Evolutionary conservation across 805 yeast species (phyloP).

Genomic region (Candida argentea): DNA sequence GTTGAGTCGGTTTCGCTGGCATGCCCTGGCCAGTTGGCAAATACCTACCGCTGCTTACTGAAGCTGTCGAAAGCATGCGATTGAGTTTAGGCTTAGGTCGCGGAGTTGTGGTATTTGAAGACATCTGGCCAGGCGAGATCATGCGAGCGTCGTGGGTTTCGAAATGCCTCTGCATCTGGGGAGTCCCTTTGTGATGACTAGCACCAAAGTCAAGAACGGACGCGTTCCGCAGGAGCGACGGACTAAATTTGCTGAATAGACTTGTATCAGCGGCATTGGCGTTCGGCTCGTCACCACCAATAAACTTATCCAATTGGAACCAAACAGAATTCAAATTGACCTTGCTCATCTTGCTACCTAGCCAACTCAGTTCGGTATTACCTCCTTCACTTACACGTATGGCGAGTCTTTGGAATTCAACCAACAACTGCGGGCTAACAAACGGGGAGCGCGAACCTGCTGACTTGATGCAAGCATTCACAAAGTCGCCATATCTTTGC

Average conservation of each 20-base stretch:
- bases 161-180: too few relatives aligned
- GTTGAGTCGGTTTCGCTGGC: too few relatives aligned
- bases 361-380: conserved; percentile 55
- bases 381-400: conserved; percentile 37
- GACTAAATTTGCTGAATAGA: conserved; percentile 63
- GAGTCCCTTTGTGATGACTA: too few relatives aligned
- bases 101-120: conserved; percentile 7
- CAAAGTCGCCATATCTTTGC: conserved; percentile 49
- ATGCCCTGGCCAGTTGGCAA: too few relatives aligned
- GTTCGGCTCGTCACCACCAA: conserved; percentile 64
- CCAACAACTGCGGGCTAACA: conserved; percentile 12
- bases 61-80: too few relatives aligned
- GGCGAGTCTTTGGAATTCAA: conserved; percentile 27
- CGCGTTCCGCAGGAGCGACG: conserved; percentile 50
- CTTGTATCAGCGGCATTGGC: conserved; percentile 34
- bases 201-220: conserved; percentile 30
- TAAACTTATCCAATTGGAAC: conserved; percentile 83
- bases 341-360: conserved; percentile 43
- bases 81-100: too few relatives aligned
- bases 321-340: conserved; percentile 74
- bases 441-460: conserved; percentile 21
- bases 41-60: too few relatives aligned
- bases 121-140: too few relatives aligned
- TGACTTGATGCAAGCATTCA: conserved; percentile 23
- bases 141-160: too few relatives aligned